Conservation (phyloP, 2,329 filamentous ascomycete species). For the Alternaria gaisen region DNA sequence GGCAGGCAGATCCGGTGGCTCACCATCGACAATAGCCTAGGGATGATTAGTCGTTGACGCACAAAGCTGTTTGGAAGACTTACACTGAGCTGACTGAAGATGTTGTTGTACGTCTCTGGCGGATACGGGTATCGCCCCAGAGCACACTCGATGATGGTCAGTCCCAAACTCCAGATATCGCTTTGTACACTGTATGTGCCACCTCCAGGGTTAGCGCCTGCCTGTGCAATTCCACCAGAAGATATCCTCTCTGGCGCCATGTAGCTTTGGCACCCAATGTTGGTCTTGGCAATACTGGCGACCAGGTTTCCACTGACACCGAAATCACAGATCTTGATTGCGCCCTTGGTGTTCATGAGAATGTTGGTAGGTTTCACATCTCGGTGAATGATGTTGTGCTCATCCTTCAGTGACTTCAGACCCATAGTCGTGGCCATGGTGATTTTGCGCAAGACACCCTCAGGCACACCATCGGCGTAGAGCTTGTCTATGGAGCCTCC, state of each 20-base stretch:
- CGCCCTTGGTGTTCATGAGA: conserved; percentile 84
- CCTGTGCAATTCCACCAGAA: conserved; percentile 78
- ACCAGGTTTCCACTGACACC: conserved; percentile 96
- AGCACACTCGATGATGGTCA: conserved; percentile 96
- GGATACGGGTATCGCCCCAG: conserved; percentile 95
- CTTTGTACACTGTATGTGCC: conserved; percentile 98
- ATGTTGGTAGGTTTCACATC: conserved; percentile 99
- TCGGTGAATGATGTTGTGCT: conserved; percentile 98
- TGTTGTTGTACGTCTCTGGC: conserved; percentile 96
- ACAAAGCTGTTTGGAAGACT: conserved; percentile 52
- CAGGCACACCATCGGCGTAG: conserved; percentile 88
- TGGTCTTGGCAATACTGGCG: conserved; percentile 96
- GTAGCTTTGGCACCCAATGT: conserved; percentile 98
- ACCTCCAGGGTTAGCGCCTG: conserved; percentile 71
- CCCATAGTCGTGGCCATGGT: conserved; percentile 90
- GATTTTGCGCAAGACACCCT: conserved; percentile 87
- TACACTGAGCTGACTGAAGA: conserved; percentile 96
- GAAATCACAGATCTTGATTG: conserved; percentile 98
- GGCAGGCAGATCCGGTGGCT: conserved; percentile 86
- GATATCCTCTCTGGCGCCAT: conserved; percentile 98
- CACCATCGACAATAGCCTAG: conserved; percentile 96
- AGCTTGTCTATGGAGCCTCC: conserved; percentile 97
- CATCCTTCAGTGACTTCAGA: conserved; percentile 91
- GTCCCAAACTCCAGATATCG: conserved; percentile 94
- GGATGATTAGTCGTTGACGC: conserved; percentile 4